Evolutionary conservation across 1,284 basidiomycete genomes (phyloP), one percentile per base, ranked within the genome.

Genomic region (Chiua sp.): DNA sequence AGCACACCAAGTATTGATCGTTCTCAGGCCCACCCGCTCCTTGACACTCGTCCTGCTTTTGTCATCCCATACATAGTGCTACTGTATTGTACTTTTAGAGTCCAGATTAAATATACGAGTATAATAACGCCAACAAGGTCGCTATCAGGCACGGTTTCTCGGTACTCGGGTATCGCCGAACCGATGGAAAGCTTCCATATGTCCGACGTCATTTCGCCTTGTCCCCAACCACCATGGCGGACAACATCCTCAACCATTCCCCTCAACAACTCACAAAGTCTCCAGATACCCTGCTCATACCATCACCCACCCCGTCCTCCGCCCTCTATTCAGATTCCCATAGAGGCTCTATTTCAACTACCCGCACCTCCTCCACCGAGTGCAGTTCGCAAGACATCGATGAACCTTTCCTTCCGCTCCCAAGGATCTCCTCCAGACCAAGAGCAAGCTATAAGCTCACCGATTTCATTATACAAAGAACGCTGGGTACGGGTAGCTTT

Each of bases 401-500:
- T 53, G 74, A 75, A 12, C 54, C 64, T 11, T 57, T 67, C n/a
- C 56, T 65, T 12, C 64, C 74, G 4, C 56, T 75, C 2, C 62
- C 61, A 16, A 67, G 61, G 5, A 47, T 70, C 20, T 33, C 63
- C 23, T 70, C 73, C n/a, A 69, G 87, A 57, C 80, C 83, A n/a
- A 87, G 84, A 64, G 90, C 87, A 35, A 80, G 80, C 22, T 92
- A 92, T 72, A 82, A 84, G 33, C 81, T 93, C 22, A 67, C 79
- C 47, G 91, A 93, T 72, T 93, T 93, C 65, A 82, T 86, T 64
- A 87, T 93, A 59, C 85, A 90, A 65, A 81, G 91, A 28, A 93
- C 92, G 16, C 80, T 98, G 51, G 96, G 96, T 1, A 97, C 95
- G 1, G 96, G 96, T 4, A 97, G 94, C 69, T 98, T 98, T 75